Evolutionary conservation across 2,329 filamentous ascomycete genomes (phyloP).

Genomic region (Xylaria sp.): DNA sequence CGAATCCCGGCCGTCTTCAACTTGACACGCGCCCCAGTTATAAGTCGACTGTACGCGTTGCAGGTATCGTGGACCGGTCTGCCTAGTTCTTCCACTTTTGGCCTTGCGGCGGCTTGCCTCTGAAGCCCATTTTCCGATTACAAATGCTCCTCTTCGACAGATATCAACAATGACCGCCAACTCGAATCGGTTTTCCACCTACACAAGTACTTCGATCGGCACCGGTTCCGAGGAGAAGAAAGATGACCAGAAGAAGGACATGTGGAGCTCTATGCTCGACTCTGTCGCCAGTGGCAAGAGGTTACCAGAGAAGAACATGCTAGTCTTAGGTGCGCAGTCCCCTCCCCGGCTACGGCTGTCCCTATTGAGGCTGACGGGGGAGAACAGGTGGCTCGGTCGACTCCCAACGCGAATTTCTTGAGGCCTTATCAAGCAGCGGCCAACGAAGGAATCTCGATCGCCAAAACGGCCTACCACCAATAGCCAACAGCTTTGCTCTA

Average conservation of each 20-base stretch:
- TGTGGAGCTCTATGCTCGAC: slow-evolving; percentile 95
- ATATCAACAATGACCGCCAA: slow-evolving; percentile 59
- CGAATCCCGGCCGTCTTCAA: background rate
- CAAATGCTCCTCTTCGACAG: slow-evolving; percentile 42
- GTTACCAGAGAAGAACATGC: slow-evolving; percentile 88
- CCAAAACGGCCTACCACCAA: slow-evolving; percentile 73
- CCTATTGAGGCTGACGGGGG: slow-evolving; percentile 45
- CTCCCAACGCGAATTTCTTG: slow-evolving; percentile 85
- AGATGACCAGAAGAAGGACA: slow-evolving; percentile 82
- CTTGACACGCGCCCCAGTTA: slow-evolving; percentile 37
- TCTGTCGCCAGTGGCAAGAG: slow-evolving; percentile 89
- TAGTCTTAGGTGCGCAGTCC: slow-evolving; percentile 74
- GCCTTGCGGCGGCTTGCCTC: background rate
- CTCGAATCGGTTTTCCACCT: slow-evolving; percentile 67
- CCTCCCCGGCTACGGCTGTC: background rate
- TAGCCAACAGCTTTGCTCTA: slow-evolving; percentile 91
- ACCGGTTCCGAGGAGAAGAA: slow-evolving; percentile 65
- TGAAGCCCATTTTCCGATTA: slow-evolving; percentile 20
- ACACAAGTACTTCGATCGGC: slow-evolving; percentile 62
- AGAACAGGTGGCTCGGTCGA: slow-evolving; percentile 79
- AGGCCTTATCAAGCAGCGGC: slow-evolving; percentile 67
- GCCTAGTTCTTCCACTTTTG: slow-evolving; percentile 10
- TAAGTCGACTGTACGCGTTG: slow-evolving; percentile 37
- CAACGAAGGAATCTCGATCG: slow-evolving; percentile 64
- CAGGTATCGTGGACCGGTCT: slow-evolving; percentile 30